Conservation (phyloP, 345 rosid genomes). For the Isatis tinctoria region DNA sequence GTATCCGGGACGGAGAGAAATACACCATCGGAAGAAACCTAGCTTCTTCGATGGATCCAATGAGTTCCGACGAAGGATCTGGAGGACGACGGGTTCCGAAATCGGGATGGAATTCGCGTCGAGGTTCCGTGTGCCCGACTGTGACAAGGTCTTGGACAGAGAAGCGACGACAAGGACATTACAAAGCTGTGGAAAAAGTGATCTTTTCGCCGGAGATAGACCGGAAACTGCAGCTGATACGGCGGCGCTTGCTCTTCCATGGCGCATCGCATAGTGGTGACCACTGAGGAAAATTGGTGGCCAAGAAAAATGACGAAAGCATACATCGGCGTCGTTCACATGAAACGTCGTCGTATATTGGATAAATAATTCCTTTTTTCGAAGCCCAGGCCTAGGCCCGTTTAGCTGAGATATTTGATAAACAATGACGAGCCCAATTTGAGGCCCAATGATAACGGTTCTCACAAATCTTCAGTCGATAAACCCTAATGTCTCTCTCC, state of each 20-base stretch:
- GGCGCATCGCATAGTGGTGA: conserved; percentile 27
- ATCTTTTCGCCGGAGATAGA: conserved; percentile 14
- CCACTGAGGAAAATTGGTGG: neutral
- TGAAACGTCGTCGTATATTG: neutral
- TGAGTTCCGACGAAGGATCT: conserved; percentile 52
- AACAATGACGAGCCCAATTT: neutral
- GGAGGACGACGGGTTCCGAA: conserved; percentile 61
- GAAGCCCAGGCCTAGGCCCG: neutral
- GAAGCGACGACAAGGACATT: conserved; percentile 58
- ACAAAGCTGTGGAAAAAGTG: conserved; percentile 36
- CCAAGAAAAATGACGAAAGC: neutral
- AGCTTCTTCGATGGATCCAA: conserved; percentile 56
- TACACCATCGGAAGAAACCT: conserved; percentile 50
- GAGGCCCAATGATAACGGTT: neutral
- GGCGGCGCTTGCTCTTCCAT: conserved; percentile 26
- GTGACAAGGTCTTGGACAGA: conserved; percentile 53
- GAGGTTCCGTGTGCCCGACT: conserved; percentile 60
- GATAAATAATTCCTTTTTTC: neutral
- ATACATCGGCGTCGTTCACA: neutral
- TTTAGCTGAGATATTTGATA: neutral
- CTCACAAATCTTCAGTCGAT: neutral
- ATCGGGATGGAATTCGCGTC: conserved; percentile 54
- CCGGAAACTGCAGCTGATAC: conserved; percentile 16
- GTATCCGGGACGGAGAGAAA: conserved; percentile 49
- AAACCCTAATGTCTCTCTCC: conserved; percentile 20